Evolutionary conservation across 176 grass and related monocot genomes (phyloP).

Genomic region (maize (Zea mays)): DNA sequence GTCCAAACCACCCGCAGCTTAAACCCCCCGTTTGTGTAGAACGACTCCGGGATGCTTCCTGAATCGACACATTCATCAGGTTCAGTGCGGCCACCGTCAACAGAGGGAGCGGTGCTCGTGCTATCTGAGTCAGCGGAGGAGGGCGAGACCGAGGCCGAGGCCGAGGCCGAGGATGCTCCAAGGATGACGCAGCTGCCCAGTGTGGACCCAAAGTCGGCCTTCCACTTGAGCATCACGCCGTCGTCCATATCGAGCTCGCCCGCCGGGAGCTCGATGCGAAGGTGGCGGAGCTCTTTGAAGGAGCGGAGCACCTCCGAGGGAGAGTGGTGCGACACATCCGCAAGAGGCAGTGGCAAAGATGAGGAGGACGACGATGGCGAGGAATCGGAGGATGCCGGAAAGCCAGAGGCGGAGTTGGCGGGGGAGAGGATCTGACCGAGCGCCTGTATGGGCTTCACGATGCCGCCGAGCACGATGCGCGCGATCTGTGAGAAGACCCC

Average conservation of each 20-base stretch:
- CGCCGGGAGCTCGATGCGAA: constrained; percentile 76
- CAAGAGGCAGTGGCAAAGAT: constrained; percentile 10
- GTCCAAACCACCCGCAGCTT: constrained; percentile 90
- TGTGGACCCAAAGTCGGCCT: constrained; percentile 82
- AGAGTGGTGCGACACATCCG: constrained; percentile 82
- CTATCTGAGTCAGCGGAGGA: constrained; percentile 22
- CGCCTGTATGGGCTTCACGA: constrained; percentile 75
- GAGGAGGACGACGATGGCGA: constrained; percentile 8
- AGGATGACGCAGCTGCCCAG: constrained; percentile 80
- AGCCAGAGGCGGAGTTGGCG: constrained; percentile 37
- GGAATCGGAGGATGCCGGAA: constrained; percentile 33
- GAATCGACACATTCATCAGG: constrained; percentile 53
- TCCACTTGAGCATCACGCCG: constrained; percentile 89
- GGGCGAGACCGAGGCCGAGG: constrained; percentile 27
- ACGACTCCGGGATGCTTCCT: constrained; percentile 74
- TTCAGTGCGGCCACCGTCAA: constrained; percentile 5
- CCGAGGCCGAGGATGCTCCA: constrained; percentile 54
- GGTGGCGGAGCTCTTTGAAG: constrained; percentile 82
- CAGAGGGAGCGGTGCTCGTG: constrained; percentile 8
- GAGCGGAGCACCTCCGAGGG: constrained; percentile 86
- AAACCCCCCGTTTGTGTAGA: constrained; percentile 63
- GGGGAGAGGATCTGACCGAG: constrained; percentile 76
- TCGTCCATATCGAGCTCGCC: constrained; percentile 79
- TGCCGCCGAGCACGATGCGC: constrained; percentile 69
- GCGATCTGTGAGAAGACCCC: constrained; percentile 66